phyloP scores from a whole-genome alignment of 495 filamentous ascomycete species.

The Penicillium soppii region DNA sequence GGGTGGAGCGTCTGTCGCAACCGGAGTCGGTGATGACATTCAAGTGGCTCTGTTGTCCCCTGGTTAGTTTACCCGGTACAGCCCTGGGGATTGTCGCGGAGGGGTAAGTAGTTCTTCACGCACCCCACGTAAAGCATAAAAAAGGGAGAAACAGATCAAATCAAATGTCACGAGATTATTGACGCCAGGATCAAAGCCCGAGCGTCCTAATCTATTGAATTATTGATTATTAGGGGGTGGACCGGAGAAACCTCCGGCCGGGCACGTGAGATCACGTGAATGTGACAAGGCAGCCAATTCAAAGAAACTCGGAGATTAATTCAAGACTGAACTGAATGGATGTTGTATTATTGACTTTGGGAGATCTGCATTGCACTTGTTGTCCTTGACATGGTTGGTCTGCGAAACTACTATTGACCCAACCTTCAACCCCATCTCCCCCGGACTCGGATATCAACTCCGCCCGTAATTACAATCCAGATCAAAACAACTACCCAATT shows the following conservation, averaged over 20 bases:
- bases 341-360: too few species aligned
- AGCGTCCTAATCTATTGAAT: slow-evolving; percentile 19
- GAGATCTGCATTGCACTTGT: too few species aligned
- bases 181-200: slow-evolving; percentile 33
- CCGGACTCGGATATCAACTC: not conserved
- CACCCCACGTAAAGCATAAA: slow-evolving; percentile 12
- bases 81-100: not conserved
- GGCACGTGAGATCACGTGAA: slow-evolving; percentile 18
- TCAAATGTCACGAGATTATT: slow-evolving; percentile 21
- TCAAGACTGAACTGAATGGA: not conserved
- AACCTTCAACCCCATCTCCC: too few species aligned
- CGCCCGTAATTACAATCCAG: not conserved
- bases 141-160: slow-evolving; percentile 12
- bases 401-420: too few species aligned
- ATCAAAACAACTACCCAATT: too few species aligned
- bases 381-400: too few species aligned
- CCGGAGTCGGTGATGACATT: too few species aligned
- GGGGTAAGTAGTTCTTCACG: not conserved
- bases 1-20: not conserved
- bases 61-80: not conserved
- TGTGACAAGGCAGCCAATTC: not conserved
- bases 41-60: too few species aligned
- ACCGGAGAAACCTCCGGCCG: slow-evolving; percentile 22
- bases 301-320: not conserved
- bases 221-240: slow-evolving; percentile 17